Base-by-base conservation (phyloP, 2,329 filamentous ascomycete species). In the Talaromyces islandicus region DNA sequence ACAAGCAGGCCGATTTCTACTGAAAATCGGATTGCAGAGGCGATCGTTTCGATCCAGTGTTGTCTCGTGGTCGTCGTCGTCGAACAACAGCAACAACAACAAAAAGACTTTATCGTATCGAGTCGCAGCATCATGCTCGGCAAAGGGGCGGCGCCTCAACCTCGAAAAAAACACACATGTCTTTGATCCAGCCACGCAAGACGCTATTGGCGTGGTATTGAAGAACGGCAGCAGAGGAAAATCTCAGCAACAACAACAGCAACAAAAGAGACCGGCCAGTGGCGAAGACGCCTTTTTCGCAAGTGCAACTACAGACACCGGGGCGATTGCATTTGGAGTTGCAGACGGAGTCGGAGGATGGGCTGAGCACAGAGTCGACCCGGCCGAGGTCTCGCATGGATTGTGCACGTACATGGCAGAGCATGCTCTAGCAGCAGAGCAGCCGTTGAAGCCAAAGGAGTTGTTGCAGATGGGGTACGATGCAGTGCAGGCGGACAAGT, bases 201-300 rank as follows among this genome's bases (percentile, higher is more conserved):
- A 73, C 58, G 72, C 70, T 2, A 67, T 79, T 4, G 77, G 74
- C 46, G 46, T 72, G 7, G 70, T 76, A 54, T 61, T 61, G 10
- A 46, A 72, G 71, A 21, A 66, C 71, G 19, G 66, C 71, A 24
- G 66, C 64, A 4, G 38, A 35, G 17, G 29, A 14, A 35, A 30
- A 54, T 14, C 38, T n/a, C 38, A 17, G 19, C 35, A 54, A 64
- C 72, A 73, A 80, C 85, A 81, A 66, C 80, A 83, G 69, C 85
- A 85, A 71, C 80, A 78, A 66, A 82, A 79, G 63, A 85, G 89
- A 25, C 90, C 88, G 55, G 88, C 86, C 61, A 94, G 90, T 56
- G 94, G 94, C 17, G 92, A 99, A 76, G 94, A 99, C 81, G 91
- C 94, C 60, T 97, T 97, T 79, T 99, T 99, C 76, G 88, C 94